Base-by-base conservation (phyloP, 352 stramenopile species). In the Phytophthora sp. region DNA sequence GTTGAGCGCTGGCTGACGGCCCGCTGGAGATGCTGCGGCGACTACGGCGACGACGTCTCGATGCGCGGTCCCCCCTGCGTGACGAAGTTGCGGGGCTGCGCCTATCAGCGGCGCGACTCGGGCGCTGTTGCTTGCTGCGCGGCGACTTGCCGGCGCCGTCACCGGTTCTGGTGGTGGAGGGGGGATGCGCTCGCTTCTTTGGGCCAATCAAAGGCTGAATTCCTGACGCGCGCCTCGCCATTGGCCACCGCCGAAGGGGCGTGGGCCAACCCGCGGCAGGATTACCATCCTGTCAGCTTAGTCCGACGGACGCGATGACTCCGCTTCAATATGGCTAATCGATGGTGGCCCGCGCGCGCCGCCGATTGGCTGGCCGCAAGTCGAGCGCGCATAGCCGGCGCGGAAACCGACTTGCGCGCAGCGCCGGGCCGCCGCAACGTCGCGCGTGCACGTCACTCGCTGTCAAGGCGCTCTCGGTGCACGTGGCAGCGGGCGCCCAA, bases 401-500 rank as follows among this genome's bases (percentile, higher is more conserved):
- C 38, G 2, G 49, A 53, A 38, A 52, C 20, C 21, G 20, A 26
- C n/a, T 13, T n/a, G 9, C 9, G 34, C 15, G 37, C 55, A 67
- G 10, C 15, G 46, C n/a, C 38, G 21, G 44, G 56, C 24, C 17
- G 28, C 4, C 45, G 24, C 39, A 55, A 42, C 28, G 60, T 51
- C 35, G 34, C 18, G 37, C 34, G 39, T 61, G 59, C 35, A 64
- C 31, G 65, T 69, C 53, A 70, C 27, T 56, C 55, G 21, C 38
- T 64, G 46, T 27, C 31, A 35, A 26, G 39, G 18, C 46, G 54
- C 23, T 62, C 58, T 72, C 42, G 61, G 7, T 70, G 61, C 50
- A 71, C 66, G 66, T 74, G 66, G 62, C 62, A 67, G 7, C 24
- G 6, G 17, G 12, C 20, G 35, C 34, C 66, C 66, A 74, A 74